Conservation (phyloP, 768 basidiomycete genomes). For the Daedaleopsis nitida region DNA sequence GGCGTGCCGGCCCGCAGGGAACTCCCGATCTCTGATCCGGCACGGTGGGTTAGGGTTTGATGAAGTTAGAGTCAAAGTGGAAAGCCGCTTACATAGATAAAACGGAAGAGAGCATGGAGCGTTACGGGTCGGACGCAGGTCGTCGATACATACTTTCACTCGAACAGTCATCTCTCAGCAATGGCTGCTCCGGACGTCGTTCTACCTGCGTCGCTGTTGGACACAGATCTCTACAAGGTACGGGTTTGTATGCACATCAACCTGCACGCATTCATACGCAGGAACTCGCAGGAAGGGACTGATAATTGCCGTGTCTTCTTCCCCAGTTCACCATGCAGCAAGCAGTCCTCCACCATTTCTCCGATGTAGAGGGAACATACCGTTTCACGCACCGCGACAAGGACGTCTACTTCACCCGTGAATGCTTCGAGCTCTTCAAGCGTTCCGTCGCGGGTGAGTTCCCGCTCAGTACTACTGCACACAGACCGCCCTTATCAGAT, state of each 20-base stretch:
- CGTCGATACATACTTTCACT: neutral
- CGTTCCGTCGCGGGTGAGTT: constrained; percentile 57
- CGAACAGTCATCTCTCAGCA: neutral
- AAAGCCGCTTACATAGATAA: too few relatives aligned
- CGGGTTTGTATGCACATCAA: neutral
- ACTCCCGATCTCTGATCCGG: constrained; percentile 1
- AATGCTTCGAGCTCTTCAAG: constrained; percentile 62
- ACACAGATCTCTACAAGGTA: constrained; percentile 96
- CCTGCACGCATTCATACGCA: neutral
- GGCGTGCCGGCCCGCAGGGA: neutral
- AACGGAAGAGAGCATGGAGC: neutral
- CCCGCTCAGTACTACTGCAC: neutral
- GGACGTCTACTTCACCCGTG: constrained; percentile 62
- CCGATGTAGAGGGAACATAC: constrained; percentile 68
- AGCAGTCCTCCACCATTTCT: constrained; percentile 79
- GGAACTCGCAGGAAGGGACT: too few relatives aligned
- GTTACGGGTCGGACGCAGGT: neutral
- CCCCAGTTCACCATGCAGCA: constrained; percentile 99
- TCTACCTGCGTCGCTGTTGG: constrained; percentile 64
- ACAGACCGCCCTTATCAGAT: neutral
- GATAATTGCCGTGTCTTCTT: too few relatives aligned
- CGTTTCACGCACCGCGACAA: constrained; percentile 80
- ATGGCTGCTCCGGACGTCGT: constrained; percentile 8
- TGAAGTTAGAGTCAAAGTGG: neutral
- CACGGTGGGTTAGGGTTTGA: constrained; percentile 10